These are phyloP conservation scores for Moesziomyces antarcticus DNA, from an alignment of 1,284 basidiomycete genomes.

Conservation along the genomic window DNA sequence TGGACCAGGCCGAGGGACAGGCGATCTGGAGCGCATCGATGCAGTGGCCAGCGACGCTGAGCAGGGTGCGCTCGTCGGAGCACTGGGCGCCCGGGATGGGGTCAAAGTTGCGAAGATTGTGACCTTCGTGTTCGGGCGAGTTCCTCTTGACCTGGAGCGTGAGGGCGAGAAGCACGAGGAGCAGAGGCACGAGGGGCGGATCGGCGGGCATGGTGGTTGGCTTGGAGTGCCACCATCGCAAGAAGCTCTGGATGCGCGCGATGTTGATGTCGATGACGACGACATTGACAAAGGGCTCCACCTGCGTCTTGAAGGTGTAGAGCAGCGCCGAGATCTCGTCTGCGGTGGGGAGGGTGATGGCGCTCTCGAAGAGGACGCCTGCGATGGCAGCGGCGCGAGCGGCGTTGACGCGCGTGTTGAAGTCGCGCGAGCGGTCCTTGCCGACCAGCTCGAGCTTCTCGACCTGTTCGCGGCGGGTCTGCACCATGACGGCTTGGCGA, in stretches of 20 bases:
- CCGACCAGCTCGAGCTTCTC: slow-evolving; percentile 47
- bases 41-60: slow-evolving; percentile 56
- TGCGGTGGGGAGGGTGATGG: slow-evolving; percentile 47
- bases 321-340: slow-evolving; percentile 48
- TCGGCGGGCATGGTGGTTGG: slow-evolving; percentile 60
- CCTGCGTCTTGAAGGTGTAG: slow-evolving; percentile 52
- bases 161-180: slow-evolving; percentile 60
- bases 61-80: slow-evolving; percentile 52
- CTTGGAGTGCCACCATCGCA: slow-evolving; percentile 59
- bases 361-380: slow-evolving; percentile 49
- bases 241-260: slow-evolving; percentile 54
- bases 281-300: slow-evolving; percentile 55
- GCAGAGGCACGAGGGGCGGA: slow-evolving; percentile 54
- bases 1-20: slow-evolving; percentile 57
- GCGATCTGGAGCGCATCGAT: slow-evolving; percentile 57
- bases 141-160: slow-evolving; percentile 54
- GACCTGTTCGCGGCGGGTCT: slow-evolving; percentile 42
- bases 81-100: slow-evolving; percentile 39
- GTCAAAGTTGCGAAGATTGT: slow-evolving; percentile 29
- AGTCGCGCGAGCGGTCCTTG: slow-evolving; percentile 43
- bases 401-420: slow-evolving; percentile 55
- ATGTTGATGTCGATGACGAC: slow-evolving; percentile 57
- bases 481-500: slow-evolving; percentile 33
- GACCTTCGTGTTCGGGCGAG: slow-evolving; percentile 32
- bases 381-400: slow-evolving; percentile 58